Conservation (phyloP, 164 flowering plant species). For the Santalum album region DNA sequence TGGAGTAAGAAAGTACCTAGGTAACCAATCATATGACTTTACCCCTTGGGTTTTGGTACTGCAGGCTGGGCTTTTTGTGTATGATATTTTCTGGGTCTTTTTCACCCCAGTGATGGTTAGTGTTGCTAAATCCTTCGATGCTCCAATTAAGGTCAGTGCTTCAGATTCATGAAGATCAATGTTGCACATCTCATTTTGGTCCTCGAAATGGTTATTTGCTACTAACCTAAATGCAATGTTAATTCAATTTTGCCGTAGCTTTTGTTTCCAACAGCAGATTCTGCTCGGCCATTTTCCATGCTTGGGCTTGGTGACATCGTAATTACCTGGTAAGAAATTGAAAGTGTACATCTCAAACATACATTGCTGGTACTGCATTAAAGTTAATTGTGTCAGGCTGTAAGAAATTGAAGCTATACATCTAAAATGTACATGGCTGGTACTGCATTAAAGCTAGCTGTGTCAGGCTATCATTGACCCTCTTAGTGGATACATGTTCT, state of each 20-base stretch:
- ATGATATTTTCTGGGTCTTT: conserved; percentile 99
- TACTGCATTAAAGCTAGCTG: no score
- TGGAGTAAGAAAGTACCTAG: no score
- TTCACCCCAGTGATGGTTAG: conserved; percentile 99
- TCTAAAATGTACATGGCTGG: no score
- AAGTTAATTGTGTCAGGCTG: neutral
- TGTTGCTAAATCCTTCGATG: conserved; percentile 99
- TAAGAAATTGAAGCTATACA: no score
- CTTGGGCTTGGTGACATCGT: conserved; percentile 99
- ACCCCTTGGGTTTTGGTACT: conserved; percentile 4
- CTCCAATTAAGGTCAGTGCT: conserved; percentile 88
- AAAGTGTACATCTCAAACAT: neutral
- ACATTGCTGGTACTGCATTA: neutral
- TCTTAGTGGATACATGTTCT: no score
- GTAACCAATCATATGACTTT: no score
- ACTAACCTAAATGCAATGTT: neutral
- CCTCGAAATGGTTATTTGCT: neutral
- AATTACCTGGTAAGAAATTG: conserved; percentile 84
- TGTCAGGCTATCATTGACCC: no score
- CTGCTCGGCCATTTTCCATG: conserved; percentile 84
- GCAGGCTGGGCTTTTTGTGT: conserved; percentile 94
- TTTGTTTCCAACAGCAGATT: conserved; percentile 81
- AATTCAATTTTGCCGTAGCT: conserved; percentile 42
- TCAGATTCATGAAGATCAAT: neutral
- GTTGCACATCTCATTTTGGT: neutral